Conservation (phyloP, 768 basidiomycete genomes). For the Amanita muscaria region DNA sequence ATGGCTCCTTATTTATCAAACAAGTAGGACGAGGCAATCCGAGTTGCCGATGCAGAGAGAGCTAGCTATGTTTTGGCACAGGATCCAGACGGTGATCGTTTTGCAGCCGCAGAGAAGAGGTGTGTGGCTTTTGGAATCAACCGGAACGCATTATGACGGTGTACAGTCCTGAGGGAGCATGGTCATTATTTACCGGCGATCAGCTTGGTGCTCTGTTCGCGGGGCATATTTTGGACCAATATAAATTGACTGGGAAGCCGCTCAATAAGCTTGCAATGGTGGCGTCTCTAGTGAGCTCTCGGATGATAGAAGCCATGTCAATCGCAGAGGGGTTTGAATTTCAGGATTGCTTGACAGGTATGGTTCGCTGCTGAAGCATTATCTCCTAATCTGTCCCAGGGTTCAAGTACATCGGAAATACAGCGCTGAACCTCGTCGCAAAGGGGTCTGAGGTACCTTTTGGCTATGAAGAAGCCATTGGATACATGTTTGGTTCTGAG, state of each 20-base stretch:
- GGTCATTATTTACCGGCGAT: slow-evolving; percentile 76
- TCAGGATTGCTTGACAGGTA: slow-evolving; percentile 78
- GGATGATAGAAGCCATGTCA: slow-evolving; percentile 80
- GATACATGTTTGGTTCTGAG: slow-evolving; percentile 76
- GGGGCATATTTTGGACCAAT: slow-evolving; percentile 31
- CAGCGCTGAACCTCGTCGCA: slow-evolving; percentile 52
- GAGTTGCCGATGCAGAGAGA: slow-evolving; percentile 43
- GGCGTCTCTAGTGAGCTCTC: slow-evolving; percentile 85
- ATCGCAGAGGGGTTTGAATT: slow-evolving; percentile 72
- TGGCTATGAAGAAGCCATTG: slow-evolving; percentile 90
- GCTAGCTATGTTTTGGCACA: slow-evolving; percentile 73
- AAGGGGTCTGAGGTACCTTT: slow-evolving; percentile 70
- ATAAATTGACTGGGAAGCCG: slow-evolving; percentile 33
- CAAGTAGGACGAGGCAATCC: slow-evolving; percentile 59
- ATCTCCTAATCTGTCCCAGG: slow-evolving; percentile 31
- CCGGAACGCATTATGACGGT: slow-evolving; percentile 10
- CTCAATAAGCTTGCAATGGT: slow-evolving; percentile 70
- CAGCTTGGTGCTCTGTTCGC: slow-evolving; percentile 59
- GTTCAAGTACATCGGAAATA: slow-evolving; percentile 89
- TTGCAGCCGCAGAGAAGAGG: slow-evolving; percentile 68
- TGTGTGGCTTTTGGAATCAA: slow-evolving; percentile 18
- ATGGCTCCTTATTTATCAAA: background rate
- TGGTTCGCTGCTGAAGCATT: slow-evolving; percentile 8
- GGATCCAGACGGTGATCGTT: slow-evolving; percentile 84
- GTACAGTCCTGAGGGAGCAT: slow-evolving; percentile 36